phyloP scores from a whole-genome alignment of 345 rosid genomes.

The Murraya paniculata region DNA sequence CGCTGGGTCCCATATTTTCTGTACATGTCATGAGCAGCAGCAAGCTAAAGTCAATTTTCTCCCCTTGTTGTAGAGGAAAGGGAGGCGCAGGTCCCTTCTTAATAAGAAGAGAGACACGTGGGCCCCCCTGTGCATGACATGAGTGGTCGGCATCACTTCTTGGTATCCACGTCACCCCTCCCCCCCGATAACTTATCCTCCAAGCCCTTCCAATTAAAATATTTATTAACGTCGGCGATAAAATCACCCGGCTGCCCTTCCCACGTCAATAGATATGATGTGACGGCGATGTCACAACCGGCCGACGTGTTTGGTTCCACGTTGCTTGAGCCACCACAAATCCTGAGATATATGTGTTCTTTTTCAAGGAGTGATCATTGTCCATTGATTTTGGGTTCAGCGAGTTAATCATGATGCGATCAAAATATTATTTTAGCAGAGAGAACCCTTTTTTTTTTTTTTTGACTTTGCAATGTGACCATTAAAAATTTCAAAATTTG shows the following conservation, averaged over 20 bases:
- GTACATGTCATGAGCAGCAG: neutral
- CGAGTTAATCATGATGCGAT: neutral
- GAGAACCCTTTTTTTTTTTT: neutral
- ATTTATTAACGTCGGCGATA: too few species aligned
- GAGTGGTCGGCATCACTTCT: conserved; percentile 42
- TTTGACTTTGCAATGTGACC: too few species aligned
- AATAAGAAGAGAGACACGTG: conserved; percentile 19
- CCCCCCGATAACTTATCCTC: neutral
- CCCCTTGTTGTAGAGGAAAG: neutral
- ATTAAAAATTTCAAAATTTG: neutral
- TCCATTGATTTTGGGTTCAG: neutral
- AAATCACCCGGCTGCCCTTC: too few species aligned
- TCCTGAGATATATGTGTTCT: neutral
- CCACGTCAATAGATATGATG: neutral
- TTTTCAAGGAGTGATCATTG: neutral
- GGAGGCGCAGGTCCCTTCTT: neutral
- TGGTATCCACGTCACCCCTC: conserved; percentile 45
- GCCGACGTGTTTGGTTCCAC: conserved; percentile 8
- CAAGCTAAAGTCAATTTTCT: too few species aligned
- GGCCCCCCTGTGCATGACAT: conserved; percentile 30
- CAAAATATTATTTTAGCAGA: neutral
- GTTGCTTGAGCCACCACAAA: conserved; percentile 19
- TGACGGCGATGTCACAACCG: conserved; percentile 34
- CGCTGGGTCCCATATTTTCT: neutral
- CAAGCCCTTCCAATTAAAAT: too few species aligned